Percentiles rank a stretch among this genome's conserved stretches.
phyloP scores from a whole-genome alignment of 2,329 filamentous ascomycete genomes.

The Stachybotrys elegans region DNA sequence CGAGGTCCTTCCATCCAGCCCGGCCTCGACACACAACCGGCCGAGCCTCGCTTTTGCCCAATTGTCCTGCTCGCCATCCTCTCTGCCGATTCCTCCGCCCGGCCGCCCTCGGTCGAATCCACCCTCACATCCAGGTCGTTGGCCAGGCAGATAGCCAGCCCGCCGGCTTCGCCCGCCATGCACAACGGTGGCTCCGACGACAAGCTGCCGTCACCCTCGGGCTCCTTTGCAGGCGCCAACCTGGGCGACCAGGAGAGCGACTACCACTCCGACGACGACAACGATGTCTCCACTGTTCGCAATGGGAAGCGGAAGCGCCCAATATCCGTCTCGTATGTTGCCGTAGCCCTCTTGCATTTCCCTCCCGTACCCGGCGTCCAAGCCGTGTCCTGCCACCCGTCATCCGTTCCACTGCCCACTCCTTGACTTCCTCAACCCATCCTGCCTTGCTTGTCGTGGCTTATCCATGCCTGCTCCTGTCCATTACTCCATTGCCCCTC shows the following conservation, averaged over 20 bases:
- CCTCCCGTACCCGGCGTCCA: constrained; percentile 6
- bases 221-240: constrained; percentile 22
- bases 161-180: constrained; percentile 11
- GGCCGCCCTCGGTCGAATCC: neutral
- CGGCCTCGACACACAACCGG: too few relatives aligned
- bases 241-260: constrained; percentile 28
- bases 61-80: too few relatives aligned
- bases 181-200: constrained; percentile 13
- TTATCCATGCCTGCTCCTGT: too few relatives aligned
- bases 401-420: too few relatives aligned
- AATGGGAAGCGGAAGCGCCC: constrained; percentile 54
- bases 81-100: neutral
- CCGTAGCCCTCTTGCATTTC: constrained; percentile 4
- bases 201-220: constrained; percentile 15
- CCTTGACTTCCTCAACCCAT: too few relatives aligned
- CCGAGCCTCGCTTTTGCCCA: too few relatives aligned
- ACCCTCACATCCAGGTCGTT: too few relatives aligned
- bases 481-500: too few relatives aligned
- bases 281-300: constrained; percentile 23
- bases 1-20: too few relatives aligned
- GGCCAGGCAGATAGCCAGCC: too few relatives aligned
- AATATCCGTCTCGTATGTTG: constrained; percentile 52
- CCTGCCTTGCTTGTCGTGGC: too few relatives aligned
- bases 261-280: constrained; percentile 42
- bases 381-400: neutral